Base-by-base conservation (phyloP, 2,329 filamentous ascomycete species). In the Gliomastix tumulicola region DNA sequence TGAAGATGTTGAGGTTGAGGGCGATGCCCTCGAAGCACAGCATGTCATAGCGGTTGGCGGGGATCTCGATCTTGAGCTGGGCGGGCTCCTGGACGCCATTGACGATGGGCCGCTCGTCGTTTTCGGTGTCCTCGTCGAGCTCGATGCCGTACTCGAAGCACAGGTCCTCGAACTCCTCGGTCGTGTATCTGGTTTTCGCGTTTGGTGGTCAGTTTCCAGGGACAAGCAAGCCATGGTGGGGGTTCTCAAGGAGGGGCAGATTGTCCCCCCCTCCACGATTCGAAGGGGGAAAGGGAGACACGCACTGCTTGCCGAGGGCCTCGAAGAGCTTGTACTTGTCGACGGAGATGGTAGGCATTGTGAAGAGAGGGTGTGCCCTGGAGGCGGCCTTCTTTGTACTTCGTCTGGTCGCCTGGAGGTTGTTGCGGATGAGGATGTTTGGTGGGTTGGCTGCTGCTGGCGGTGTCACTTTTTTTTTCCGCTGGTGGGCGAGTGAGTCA, bases 141-240 rank as follows among this genome's bases (percentile, higher is more conserved):
- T 98, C 92, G 57, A 98, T 94, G 41, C 89, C 89, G 57, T 95
- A 98, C 55, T 98, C 90, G 74, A 98, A 98, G 65, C 92, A 97
- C 50, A 98, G 74, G 56, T 94, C 85, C 63, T 98, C 92, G 57
- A 98, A 98, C 56, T 94, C 87, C 53, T 94, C 79, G 45, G 87
- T 92, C 38, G 90, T 95, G 63, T 86, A 90, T 49, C 84, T 89
- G 41, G 17, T 13, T n/a, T n/a, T n/a, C 28, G 30, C 28, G 23
- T 16, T 16, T 6, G 18, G 7, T 9, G 22, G n/a, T 4, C 17
- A 21, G 36, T 21, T n/a, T n/a, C n/a, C 10, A 20, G 13, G 13
- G 15, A 27, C 28, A 21, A 35, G 21, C 15, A 16, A 23, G 23
- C 34, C 30, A 41, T 38, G 37, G 49, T 44, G 34, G 43, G 37